Percentiles rank a stretch among this genome's conserved stretches.
These are phyloP conservation scores for Ensete glaucum DNA, from an alignment of 176 grass and related monocot species.

Conservation along the genomic window DNA sequence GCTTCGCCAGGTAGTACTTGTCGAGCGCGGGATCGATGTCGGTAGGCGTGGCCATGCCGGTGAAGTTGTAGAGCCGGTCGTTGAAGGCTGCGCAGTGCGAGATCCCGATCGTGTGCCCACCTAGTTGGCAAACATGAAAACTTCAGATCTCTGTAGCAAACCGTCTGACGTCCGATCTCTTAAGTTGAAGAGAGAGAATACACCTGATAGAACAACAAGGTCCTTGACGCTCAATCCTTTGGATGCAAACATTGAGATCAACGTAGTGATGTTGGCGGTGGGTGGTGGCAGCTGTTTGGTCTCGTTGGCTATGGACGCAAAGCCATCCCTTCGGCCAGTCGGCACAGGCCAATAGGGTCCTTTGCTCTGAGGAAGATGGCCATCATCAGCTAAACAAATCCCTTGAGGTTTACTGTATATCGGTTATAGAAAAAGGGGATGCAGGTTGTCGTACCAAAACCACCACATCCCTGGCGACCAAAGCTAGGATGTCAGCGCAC, in stretches of 20 bases:
- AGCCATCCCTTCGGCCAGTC: slow-evolving; percentile 46
- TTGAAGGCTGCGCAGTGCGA: slow-evolving; percentile 62
- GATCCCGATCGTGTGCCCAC: slow-evolving; percentile 61
- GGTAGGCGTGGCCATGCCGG: background rate
- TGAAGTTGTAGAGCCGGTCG: slow-evolving; percentile 59
- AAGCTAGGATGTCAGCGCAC: slow-evolving; percentile 62
- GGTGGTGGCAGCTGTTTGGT: slow-evolving; percentile 44
- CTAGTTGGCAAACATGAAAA: slow-evolving; percentile 13
- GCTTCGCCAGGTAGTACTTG: slow-evolving; percentile 27
- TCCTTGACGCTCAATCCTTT: slow-evolving; percentile 51
- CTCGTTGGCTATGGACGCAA: slow-evolving; percentile 35
- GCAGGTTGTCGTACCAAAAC: slow-evolving; percentile 32
- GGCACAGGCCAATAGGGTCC: slow-evolving; percentile 52
- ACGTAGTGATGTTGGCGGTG: slow-evolving; percentile 42
- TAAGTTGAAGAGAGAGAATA: background rate
- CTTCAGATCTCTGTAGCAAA: background rate
- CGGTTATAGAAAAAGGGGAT: background rate
- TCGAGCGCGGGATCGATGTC: slow-evolving; percentile 45
- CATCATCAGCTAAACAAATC: background rate
- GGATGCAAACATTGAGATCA: slow-evolving; percentile 31
- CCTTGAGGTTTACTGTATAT: background rate
- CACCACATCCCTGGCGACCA: slow-evolving; percentile 58
- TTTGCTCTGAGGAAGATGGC: slow-evolving; percentile 16
- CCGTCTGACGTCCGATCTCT: background rate
- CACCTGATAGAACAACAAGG: slow-evolving; percentile 60